These are phyloP conservation scores for Penicillium sp. DNA, from an alignment of 2,329 filamentous ascomycete genomes.

Conservation along the genomic window DNA sequence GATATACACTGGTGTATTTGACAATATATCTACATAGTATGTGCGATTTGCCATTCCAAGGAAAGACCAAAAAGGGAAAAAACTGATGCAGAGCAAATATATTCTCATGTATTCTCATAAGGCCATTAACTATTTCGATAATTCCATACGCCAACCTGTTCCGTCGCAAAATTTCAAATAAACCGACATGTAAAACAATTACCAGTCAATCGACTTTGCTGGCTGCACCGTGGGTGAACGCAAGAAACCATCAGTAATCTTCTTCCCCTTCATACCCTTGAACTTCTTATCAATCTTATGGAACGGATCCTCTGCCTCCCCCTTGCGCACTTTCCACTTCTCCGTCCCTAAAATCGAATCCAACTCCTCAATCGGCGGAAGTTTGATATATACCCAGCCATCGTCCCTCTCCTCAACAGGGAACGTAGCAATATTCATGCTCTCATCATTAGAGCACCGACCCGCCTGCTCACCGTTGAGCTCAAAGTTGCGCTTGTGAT, in stretches of 20 bases:
- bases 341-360: conserved; percentile 74
- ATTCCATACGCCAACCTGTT: neutral
- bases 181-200: neutral
- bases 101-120: neutral
- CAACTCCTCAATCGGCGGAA: conserved; percentile 77
- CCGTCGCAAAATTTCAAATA: neutral
- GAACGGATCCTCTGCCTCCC: conserved; percentile 60
- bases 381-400: conserved; percentile 73
- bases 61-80: neutral
- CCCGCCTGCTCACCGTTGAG: conserved; percentile 65
- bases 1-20: conserved; percentile 18
- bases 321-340: conserved; percentile 75
- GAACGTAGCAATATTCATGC: conserved; percentile 79
- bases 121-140: neutral
- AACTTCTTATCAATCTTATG: conserved; percentile 56
- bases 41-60: conserved; percentile 11
- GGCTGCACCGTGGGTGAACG: conserved; percentile 15
- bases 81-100: neutral
- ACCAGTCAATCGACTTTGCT: conserved; percentile 37
- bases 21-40: conserved; percentile 16
- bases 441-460: conserved; percentile 70
- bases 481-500: conserved; percentile 87
- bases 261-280: conserved; percentile 55
- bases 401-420: conserved; percentile 70
- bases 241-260: conserved; percentile 31